Evolutionary conservation across 371 early-diverging fungal genomes (phyloP), one percentile per base, ranked within the genome.

Genomic region (Mortierella sp.): DNA sequence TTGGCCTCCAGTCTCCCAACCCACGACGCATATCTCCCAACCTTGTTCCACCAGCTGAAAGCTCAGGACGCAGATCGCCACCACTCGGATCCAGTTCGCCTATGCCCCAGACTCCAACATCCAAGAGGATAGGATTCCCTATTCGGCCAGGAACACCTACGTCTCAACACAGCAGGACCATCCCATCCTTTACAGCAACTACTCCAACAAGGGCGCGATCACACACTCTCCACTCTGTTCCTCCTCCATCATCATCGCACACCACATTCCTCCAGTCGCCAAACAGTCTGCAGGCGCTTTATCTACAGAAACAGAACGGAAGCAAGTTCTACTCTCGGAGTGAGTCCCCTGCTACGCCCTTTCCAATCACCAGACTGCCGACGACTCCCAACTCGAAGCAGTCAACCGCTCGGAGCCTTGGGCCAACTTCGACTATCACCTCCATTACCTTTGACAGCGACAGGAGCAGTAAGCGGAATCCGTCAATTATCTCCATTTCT

Each of bases 91-190:
- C 34, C 2, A 68, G 50, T 29, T 29, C 75, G 10, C 55, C 79
- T 0, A 44, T 66, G 37, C 82, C 82, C 9, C 73, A 74, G 26
- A 82, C 82, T 24, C 82, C 82, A 0, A 73, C 73, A 3, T 74
- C 82, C 4, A 82, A 77, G 47, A 69, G 82, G 45, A 76, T 64
- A 29, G 76, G 75, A 31, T 29, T 71, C 10, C 39, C 63, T 7
- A 77, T 68, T 44, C 73, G 74, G 11, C 80, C 80, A 61, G 80
- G 76, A 39, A 82, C 82, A 13, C 82, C 82, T 0, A 55, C 71
- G 22, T 71, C 80, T 13, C 72, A 75, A 13, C 80, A 76, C 39
- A 71, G 53, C 14, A 68, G 78, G 50, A 52, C 39, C 37, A 72
- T 76, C 29, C 76, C 78, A 7, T 68, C 72, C 14, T 71, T 74